These are phyloP conservation scores for Hymenoscyphus infarciens DNA, from an alignment of 2,329 filamentous ascomycete species.

Conservation along the genomic window DNA sequence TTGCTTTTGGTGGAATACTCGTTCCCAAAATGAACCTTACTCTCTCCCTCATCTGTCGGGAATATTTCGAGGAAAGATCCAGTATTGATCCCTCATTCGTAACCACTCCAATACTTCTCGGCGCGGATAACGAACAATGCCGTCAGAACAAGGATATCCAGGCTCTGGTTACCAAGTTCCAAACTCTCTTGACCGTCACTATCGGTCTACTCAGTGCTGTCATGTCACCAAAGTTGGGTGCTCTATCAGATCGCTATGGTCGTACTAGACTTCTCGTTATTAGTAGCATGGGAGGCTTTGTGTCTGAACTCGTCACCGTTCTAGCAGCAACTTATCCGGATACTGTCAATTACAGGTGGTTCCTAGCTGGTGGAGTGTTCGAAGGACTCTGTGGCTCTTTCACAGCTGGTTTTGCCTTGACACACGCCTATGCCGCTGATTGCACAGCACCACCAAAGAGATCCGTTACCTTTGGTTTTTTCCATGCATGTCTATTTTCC, in stretches of 20 bases:
- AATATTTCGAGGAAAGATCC: constrained; percentile 71
- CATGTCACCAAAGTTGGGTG: constrained; percentile 76
- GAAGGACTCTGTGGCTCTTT: constrained; percentile 89
- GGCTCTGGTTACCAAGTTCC: constrained; percentile 71
- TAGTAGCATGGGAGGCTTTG: constrained; percentile 69
- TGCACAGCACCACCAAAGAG: constrained; percentile 78
- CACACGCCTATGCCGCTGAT: constrained; percentile 84
- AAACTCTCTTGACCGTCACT: constrained; percentile 69
- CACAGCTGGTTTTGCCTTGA: constrained; percentile 71
- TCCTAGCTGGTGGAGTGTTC: constrained; percentile 71
- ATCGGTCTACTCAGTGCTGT: constrained; percentile 76
- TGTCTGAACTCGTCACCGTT: constrained; percentile 73
- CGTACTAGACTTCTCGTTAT: constrained; percentile 71
- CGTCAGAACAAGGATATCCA: constrained; percentile 70
- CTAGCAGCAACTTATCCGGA: constrained; percentile 73
- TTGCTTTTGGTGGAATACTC: constrained; percentile 81
- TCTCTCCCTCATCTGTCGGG: constrained; percentile 75
- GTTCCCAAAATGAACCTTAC: constrained; percentile 89
- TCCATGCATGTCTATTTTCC: constrained; percentile 83
- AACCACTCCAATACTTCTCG: constrained; percentile 62
- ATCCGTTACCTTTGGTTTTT: constrained; percentile 80
- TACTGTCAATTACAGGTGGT: constrained; percentile 68
- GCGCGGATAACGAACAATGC: constrained; percentile 74
- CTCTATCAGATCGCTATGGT: constrained; percentile 83
- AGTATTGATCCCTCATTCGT: constrained; percentile 55